A percentile compares a stretch with the other conserved stretches of the same genome.
Evolutionary conservation across 2,329 filamentous ascomycete genomes (phyloP).

Genomic region (Tolypocladium tropicale): DNA sequence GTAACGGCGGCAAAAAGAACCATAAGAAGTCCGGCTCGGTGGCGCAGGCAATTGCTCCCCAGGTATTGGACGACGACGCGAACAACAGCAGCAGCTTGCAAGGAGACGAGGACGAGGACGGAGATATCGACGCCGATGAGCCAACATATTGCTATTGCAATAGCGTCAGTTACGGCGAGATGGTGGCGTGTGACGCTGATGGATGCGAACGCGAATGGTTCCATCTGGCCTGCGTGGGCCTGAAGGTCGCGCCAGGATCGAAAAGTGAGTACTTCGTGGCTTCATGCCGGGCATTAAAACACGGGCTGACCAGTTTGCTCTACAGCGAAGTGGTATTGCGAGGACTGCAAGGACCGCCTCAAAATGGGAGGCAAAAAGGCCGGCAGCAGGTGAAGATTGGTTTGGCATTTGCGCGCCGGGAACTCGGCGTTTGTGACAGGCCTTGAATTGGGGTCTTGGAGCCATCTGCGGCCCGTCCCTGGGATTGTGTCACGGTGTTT

Average conservation of each 20-base stretch:
- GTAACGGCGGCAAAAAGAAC: constrained; percentile 34
- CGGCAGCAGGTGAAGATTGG: constrained; percentile 29
- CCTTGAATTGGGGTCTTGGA: not conserved
- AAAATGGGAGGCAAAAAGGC: constrained; percentile 44
- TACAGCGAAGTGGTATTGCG: constrained; percentile 72
- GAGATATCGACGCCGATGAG: constrained; percentile 60
- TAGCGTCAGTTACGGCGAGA: constrained; percentile 70
- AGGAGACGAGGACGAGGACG: constrained; percentile 28
- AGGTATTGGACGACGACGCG: constrained; percentile 22
- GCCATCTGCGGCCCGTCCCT: not conserved
- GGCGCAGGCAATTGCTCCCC: constrained; percentile 24
- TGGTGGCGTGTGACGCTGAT: constrained; percentile 71
- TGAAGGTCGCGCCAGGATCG: constrained; percentile 67
- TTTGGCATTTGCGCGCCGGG: not conserved
- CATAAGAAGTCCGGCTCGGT: constrained; percentile 46
- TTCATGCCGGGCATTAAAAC: not conserved
- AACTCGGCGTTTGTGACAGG: not conserved
- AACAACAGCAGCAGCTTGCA: constrained; percentile 32
- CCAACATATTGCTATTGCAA: constrained; percentile 74
- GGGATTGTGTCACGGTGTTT: not conserved
- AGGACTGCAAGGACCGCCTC: constrained; percentile 62
- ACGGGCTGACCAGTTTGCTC: not conserved
- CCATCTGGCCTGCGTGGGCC: constrained; percentile 70
- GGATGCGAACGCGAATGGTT: constrained; percentile 73
- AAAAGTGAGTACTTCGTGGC: constrained; percentile 47